These are phyloP conservation scores for Schizonepeta tenuifolia DNA, from an alignment of 257 asterid species.

Conservation along the genomic window DNA sequence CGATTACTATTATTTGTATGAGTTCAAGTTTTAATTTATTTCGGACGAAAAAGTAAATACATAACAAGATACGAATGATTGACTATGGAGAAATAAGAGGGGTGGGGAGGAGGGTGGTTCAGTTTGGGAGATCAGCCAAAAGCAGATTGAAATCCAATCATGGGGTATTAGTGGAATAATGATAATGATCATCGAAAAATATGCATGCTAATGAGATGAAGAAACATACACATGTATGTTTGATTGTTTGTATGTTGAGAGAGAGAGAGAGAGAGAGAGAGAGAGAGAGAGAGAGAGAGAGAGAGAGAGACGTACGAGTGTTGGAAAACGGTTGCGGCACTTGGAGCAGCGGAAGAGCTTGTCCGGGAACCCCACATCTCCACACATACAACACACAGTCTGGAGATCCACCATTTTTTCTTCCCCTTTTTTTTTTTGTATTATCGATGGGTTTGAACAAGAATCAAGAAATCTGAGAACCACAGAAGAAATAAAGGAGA, in stretches of 20 bases:
- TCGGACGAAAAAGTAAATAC: too few relatives aligned
- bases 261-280: too few relatives aligned
- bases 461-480: background rate
- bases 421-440: background rate
- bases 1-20: too few relatives aligned
- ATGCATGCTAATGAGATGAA: slow-evolving; percentile 7
- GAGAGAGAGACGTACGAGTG: slow-evolving; percentile 68
- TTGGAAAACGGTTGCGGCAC: slow-evolving; percentile 86
- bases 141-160: slow-evolving; percentile 12
- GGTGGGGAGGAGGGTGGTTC: background rate
- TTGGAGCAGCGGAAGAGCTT: slow-evolving; percentile 93
- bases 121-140: background rate
- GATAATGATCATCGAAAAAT: slow-evolving; percentile 25
- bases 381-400: slow-evolving; percentile 93
- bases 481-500: slow-evolving; percentile 6
- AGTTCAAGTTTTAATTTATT: too few relatives aligned
- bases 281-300: too few relatives aligned
- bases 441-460: background rate
- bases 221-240: background rate
- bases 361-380: slow-evolving; percentile 93
- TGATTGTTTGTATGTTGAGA: background rate
- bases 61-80: too few relatives aligned
- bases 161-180: background rate
- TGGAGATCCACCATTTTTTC: slow-evolving; percentile 74
- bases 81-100: background rate